Evolutionary conservation across 768 basidiomycete species (phyloP).

Genomic region (Phylloporus sp.): DNA sequence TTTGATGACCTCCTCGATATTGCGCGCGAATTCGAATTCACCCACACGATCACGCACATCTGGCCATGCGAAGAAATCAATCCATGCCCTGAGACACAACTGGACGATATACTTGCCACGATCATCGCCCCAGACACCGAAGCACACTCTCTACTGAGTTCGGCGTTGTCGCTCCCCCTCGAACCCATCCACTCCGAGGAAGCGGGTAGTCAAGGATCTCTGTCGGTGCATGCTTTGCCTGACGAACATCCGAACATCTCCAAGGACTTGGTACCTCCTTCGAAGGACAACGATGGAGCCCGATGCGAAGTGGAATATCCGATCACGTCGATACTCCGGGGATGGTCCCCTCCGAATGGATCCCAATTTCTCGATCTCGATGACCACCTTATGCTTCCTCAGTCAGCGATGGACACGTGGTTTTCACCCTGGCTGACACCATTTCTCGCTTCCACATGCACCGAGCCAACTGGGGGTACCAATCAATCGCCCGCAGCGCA

Average conservation of each 20-base stretch:
- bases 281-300: conserved; percentile 1
- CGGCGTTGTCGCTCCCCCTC: neutral
- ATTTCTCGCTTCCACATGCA: neutral
- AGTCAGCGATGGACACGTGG: conserved; percentile 1
- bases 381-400: conserved; percentile 10
- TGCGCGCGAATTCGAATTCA: conserved; percentile 27
- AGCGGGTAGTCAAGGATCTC: neutral
- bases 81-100: conserved; percentile 3
- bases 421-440: conserved; percentile 7
- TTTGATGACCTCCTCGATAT: conserved; percentile 30
- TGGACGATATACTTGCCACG: conserved; percentile 20
- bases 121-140: conserved; percentile 3
- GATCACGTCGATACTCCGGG: conserved; percentile 11
- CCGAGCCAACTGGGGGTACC: neutral
- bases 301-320: neutral
- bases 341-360: conserved; percentile 27
- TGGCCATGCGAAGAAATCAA: conserved; percentile 16
- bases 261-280: neutral
- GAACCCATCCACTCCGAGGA: neutral
- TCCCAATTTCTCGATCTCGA: conserved; percentile 25
- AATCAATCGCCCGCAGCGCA: neutral
- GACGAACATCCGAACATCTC: neutral
- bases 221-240: neutral
- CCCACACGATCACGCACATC: conserved; percentile 18
- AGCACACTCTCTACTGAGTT: conserved; percentile 2